Evolutionary conservation across 495 filamentous ascomycete species (phyloP), one percentile per base, ranked within the genome.

Genomic region (Physcia stellaris): DNA sequence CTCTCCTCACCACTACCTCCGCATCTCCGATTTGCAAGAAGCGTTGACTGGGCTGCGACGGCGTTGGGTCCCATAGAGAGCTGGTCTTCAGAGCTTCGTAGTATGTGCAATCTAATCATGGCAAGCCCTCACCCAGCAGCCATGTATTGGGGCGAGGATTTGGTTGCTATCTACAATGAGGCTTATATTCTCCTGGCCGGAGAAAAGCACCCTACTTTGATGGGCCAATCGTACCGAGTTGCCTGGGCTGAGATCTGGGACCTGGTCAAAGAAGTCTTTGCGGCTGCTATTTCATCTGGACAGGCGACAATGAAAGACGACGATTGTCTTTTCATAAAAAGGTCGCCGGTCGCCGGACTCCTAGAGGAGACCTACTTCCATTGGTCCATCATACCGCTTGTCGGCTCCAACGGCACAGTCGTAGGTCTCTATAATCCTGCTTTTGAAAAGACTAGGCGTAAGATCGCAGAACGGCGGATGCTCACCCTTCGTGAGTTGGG

Each of bases 231-330:
- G 34, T 84, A 83, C 43, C 53, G 52, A 22, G 67, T 68, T 3
- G 73, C 67, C 6, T 84, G 79, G 79, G 37, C 59, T 2, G 79
- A 83, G 46, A 73, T 84, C 13, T 82, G 77, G 77, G 59, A 67
- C 22, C 67, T 68, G 1, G 59, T 84, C 4, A 62, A 67, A 43
- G 71, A 68, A 5, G 61, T 78, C 2, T 72, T 84, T 41, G 56
- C 62, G 3, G 67, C 53, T 41, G 79, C 78, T 0, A 64, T 59
- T 48, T 43, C 59, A 21, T 72, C 69, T 2, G 79, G 77, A 3
- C 66, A 77, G 50, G 75, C 77, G 2, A 82, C 72, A 4, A 79
- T 82, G 77, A 83, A 82, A 50, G 70, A 83, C 45, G 78, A 83
- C 48, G 79, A 83, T 49, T 65, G 67, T 34, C 55, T 83, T 3